Conservation (phyloP, 2,329 filamentous ascomycete species). For the Epichloe coenophiala region DNA sequence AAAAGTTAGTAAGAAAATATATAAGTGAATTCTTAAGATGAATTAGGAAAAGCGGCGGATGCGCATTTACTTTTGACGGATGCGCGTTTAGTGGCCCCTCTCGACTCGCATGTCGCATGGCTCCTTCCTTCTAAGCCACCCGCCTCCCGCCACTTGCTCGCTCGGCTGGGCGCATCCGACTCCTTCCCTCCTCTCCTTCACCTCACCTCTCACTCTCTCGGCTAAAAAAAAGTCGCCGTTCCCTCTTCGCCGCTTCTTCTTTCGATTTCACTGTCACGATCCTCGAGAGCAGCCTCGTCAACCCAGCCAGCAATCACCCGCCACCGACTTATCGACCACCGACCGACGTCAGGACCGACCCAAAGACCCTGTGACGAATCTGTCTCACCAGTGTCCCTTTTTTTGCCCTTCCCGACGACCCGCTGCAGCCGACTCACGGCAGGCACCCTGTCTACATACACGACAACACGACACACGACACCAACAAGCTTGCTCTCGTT, state of each 20-base stretch:
- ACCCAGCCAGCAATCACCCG: no score
- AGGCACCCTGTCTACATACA: not conserved
- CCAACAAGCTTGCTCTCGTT: not conserved
- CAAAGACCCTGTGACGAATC: not conserved
- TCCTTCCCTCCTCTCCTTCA: not conserved
- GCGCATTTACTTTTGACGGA: no score
- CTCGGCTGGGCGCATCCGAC: slow-evolving; percentile 8
- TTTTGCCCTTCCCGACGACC: not conserved
- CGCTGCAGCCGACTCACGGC: not conserved
- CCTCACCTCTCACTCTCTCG: not conserved
- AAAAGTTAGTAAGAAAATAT: no score
- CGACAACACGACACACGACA: not conserved
- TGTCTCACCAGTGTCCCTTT: not conserved
- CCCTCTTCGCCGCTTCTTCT: not conserved
- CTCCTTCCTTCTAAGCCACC: not conserved
- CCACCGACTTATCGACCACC: not conserved
- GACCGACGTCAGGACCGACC: not conserved
- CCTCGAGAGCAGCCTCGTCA: not conserved
- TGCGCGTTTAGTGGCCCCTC: no score
- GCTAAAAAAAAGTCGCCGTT: slow-evolving; percentile 4
- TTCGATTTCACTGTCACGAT: not conserved
- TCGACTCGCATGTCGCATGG: slow-evolving; percentile 5
- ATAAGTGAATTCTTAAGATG: no score
- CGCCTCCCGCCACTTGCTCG: slow-evolving; percentile 6
- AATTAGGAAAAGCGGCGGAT: no score